Evolutionary conservation across 1,284 basidiomycete genomes (phyloP), one percentile per base, ranked within the genome.

Genomic region (Cryptococcus amylolentus): DNA sequence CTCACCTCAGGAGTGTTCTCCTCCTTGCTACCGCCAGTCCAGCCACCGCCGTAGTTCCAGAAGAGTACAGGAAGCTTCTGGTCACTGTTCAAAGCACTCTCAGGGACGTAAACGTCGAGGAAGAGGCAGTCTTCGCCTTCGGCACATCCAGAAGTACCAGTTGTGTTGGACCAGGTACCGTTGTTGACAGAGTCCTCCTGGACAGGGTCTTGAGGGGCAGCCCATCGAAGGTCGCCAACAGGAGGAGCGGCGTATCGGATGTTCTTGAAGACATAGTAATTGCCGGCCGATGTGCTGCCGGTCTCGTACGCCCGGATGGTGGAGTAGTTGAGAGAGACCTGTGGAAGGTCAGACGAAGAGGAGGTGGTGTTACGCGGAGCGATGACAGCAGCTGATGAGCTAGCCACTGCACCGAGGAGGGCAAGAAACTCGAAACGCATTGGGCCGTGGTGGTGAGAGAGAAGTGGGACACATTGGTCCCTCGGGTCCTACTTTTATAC

Each of bases 221-320:
- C 45, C 20, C 61, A 61, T 28, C 64, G 60, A 20, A 54, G 51
- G 26, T 48, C 40, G 9, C 56, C 59, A 16, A 51, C 35, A 16
- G 63, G 86, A 7, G 85, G 78, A 57, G 83, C 73, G 13, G 84
- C 86, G 60, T 81, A 88, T 1, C 84, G 86, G 45, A 89, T 83
- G 1, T 86, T 86, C 31, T 54, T 54, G 23, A 54, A 54, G 26
- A 27, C 13, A 28, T 54, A 54, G 52, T 54, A 54, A 2, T 8
- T 37, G 8, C 52, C 52, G 8, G 52, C 41, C 6, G 31, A 28
- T 1, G 44, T 54, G 12, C 14, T 48, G 31, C 45, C 41, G 10
- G 41, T 26, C 45, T 49, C 46, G 35, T 48, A 48, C 4, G 52
- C 52, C 39, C 49, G 52, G 16, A 54, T 14, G 26, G 52, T 54